Percentiles rank a stretch among this genome's conserved stretches.
These are phyloP conservation scores for Oryza longistaminata DNA, from an alignment of 176 grass and related monocot species.

Conservation along the genomic window DNA sequence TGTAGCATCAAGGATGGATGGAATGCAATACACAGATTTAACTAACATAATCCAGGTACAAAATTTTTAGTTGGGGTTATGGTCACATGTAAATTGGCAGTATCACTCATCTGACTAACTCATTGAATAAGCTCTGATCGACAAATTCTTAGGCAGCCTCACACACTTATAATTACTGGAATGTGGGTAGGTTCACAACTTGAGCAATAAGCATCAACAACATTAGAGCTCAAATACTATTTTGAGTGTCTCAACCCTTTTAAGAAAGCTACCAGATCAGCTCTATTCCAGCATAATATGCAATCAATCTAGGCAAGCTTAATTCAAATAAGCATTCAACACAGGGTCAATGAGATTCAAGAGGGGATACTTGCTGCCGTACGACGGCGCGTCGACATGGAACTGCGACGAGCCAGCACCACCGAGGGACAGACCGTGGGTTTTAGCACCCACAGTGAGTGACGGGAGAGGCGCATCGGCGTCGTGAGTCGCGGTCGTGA, in stretches of 20 bases:
- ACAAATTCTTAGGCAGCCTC: background rate
- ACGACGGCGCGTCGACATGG: slow-evolving; percentile 44
- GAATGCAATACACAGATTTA: background rate
- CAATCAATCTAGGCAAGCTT: background rate
- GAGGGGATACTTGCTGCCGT: slow-evolving; percentile 50
- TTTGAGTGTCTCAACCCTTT: background rate
- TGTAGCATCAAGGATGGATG: background rate
- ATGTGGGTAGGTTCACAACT: background rate
- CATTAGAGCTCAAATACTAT: background rate
- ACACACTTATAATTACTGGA: background rate
- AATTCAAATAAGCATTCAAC: background rate
- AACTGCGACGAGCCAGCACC: slow-evolving; percentile 58
- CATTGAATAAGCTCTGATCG: background rate
- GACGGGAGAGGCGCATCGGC: slow-evolving; percentile 43
- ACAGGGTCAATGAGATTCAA: background rate
- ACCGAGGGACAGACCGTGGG: slow-evolving; percentile 63
- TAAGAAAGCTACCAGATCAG: background rate
- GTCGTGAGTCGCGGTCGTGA: slow-evolving; percentile 45
- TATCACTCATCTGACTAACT: background rate
- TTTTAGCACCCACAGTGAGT: slow-evolving; percentile 24
- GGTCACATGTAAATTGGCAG: background rate
- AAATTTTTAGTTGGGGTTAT: background rate
- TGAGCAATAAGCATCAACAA: background rate
- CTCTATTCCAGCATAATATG: background rate
- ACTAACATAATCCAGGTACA: background rate